Conservation (phyloP, 2,329 filamentous ascomycete genomes). For the Pyricularia grisea region DNA sequence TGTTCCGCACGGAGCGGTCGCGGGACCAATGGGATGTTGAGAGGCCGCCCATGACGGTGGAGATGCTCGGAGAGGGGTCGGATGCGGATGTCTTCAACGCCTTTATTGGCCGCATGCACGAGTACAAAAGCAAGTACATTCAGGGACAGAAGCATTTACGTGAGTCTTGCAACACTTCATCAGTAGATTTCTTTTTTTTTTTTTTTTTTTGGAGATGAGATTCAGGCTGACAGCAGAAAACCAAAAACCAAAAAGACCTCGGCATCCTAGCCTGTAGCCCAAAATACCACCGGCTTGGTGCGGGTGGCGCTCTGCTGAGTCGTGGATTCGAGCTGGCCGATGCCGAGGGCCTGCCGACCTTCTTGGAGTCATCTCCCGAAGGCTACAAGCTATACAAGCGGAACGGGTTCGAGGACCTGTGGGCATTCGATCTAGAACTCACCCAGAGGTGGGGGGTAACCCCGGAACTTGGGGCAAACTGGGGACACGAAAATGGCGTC, state of each 20-base stretch:
- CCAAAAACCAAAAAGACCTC: constrained; percentile 12
- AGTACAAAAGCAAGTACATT: constrained; percentile 9
- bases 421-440: constrained; percentile 15
- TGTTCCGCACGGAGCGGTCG: constrained; percentile 12
- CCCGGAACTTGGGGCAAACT: constrained; percentile 13
- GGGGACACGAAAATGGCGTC: constrained; percentile 15
- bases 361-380: constrained; percentile 17
- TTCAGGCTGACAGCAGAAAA: not conserved
- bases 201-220: not conserved
- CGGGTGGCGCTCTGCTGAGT: constrained; percentile 16
- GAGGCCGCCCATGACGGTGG: constrained; percentile 7
- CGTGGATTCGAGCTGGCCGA: constrained; percentile 18
- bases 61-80: constrained; percentile 14
- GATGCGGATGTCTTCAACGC: constrained; percentile 12
- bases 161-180: constrained; percentile 11
- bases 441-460: constrained; percentile 11
- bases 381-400: constrained; percentile 19
- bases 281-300: constrained; percentile 15
- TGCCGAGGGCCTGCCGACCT: constrained; percentile 12
- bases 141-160: constrained; percentile 16
- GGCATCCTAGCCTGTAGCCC: constrained; percentile 14
- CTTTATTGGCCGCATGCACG: constrained; percentile 17
- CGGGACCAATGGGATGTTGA: constrained; percentile 16
- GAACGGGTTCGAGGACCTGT: constrained; percentile 17
- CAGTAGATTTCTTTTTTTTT: not conserved